Base-by-base conservation (phyloP, 805 yeast species). In the Pichia ethanolica region DNA sequence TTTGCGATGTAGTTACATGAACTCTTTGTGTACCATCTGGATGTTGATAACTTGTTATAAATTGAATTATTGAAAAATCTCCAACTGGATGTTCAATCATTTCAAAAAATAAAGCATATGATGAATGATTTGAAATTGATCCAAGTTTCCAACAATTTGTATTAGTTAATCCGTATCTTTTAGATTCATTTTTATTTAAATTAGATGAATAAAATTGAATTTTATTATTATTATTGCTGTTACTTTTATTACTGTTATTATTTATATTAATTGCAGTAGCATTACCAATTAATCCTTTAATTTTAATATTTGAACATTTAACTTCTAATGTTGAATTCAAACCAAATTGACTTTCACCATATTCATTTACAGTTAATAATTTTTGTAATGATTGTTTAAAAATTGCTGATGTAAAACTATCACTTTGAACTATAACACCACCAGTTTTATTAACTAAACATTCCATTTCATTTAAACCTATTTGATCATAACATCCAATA, bases 391-490 rank as follows among this genome's bases (percentile, higher is more conserved):
- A 81, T 64, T 82, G 86, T 57, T 77, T 79, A 69, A 82, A 82
- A 53, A 82, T 82, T 1, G 87, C 77, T 0, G 87, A 82, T 35
- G 77, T 73, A 59, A 82, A 82, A 4, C 83, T 77, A 65, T 82
- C 89, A 49, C 82, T 71, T 69, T 81, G 73, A 3, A 82, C 79
- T 28, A 81, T 72, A 4, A 69, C 68, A 45, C 89, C 89, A 30
- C 88, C 88, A 10, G 86, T 81, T 50, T 71, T 71, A 57, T 73
- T 71, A 45, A 79, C 68, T 10, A 82, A 63, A 13, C 73, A 69
- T 51, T 78, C 82, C 88, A 82, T 83, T 60, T 82, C 89, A 53
- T 67, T 75, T 34, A 82, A 66, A 0, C 89, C 89, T 41, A 81
- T 73, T 62, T 82, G 89, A 62, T 82, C 88, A 60, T 82, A 82